phyloP scores from a whole-genome alignment of 2,329 filamentous ascomycete genomes.

The Colletotrichum abscissum region DNA sequence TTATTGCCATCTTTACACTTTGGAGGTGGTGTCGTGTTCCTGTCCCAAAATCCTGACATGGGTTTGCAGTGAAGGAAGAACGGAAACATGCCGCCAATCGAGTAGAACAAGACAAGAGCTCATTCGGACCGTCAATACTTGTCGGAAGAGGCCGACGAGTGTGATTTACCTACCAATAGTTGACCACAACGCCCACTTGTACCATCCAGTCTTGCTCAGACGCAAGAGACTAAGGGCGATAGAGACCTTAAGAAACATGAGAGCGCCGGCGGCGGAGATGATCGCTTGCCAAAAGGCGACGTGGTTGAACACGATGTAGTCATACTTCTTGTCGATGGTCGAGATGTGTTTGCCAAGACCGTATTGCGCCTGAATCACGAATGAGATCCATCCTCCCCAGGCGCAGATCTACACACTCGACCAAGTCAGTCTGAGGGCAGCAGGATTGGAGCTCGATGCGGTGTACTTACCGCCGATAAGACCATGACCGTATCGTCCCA shows the following conservation, averaged over 20 bases:
- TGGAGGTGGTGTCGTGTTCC: not conserved
- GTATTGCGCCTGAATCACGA: conserved; percentile 55
- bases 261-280: conserved; percentile 48
- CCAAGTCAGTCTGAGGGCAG: not conserved
- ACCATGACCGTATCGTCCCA: conserved; percentile 39
- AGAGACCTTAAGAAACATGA: conserved; percentile 40
- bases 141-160: not conserved
- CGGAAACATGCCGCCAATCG: conserved; percentile 36
- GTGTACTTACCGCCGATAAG: conserved; percentile 35
- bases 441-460: not conserved
- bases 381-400: conserved; percentile 45
- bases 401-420: conserved; percentile 40
- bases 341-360: conserved; percentile 58
- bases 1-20: conserved; percentile 33
- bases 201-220: conserved; percentile 40
- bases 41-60: conserved; percentile 39
- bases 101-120: conserved; percentile 38
- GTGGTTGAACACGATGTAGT: conserved; percentile 50
- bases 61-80: conserved; percentile 39
- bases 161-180: conserved; percentile 31
- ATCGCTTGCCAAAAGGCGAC: conserved; percentile 58
- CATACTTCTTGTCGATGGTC: conserved; percentile 44
- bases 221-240: conserved; percentile 38
- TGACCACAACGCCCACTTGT: conserved; percentile 38
- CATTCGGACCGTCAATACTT: not conserved